Percentiles rank a stretch among this genome's conserved stretches.
phyloP scores from a whole-genome alignment of 257 asterid species.

The Nicotiana noctiflora region DNA sequence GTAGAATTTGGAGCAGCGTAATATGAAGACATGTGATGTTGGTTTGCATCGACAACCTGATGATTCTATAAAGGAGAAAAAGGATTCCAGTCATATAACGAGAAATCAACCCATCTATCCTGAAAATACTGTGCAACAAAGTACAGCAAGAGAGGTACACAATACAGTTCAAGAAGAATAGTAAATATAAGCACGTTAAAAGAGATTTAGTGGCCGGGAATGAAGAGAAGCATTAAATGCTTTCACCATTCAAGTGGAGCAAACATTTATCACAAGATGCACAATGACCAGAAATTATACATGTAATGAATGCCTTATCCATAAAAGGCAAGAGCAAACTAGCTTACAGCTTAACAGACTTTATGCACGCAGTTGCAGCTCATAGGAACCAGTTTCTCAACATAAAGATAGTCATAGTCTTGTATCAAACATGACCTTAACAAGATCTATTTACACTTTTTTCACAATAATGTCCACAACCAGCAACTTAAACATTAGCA shows the following conservation, averaged over 20 bases:
- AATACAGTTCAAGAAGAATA: background rate
- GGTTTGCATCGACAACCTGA: conserved; percentile 45
- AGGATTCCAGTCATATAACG: conserved; percentile 8
- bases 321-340: background rate
- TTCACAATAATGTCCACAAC: background rate
- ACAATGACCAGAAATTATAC: background rate
- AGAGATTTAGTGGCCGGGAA: background rate
- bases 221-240: background rate
- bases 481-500: background rate
- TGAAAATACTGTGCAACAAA: background rate
- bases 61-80: conserved; percentile 41
- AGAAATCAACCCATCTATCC: conserved; percentile 6
- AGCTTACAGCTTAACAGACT: background rate
- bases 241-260: background rate
- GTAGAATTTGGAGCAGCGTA: conserved; percentile 48
- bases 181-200: conserved; percentile 8
- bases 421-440: background rate
- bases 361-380: background rate
- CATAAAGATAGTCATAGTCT: background rate
- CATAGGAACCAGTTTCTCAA: background rate
- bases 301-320: background rate
- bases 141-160: conserved; percentile 6
- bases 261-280: background rate
- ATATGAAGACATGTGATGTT: conserved; percentile 50
- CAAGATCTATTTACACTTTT: background rate